Conservation (phyloP, 352 stramenopile genomes). For the Phytophthora nicotianae region DNA sequence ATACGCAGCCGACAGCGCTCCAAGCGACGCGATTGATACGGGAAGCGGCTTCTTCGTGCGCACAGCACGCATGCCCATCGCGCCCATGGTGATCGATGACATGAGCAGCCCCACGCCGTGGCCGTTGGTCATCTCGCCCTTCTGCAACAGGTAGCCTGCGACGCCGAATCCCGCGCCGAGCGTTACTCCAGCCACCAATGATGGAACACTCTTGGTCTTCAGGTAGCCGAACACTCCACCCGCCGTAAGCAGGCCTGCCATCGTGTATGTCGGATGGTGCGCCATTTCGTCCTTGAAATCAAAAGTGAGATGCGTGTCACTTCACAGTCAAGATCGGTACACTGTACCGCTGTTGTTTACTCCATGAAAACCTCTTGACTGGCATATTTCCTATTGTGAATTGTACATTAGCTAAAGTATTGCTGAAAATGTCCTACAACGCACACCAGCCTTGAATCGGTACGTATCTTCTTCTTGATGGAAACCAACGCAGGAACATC, state of each 20-base stretch:
- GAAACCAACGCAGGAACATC: no score
- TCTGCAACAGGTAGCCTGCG: slow-evolving; percentile 80
- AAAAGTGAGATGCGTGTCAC: slow-evolving; percentile 2
- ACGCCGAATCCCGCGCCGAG: slow-evolving; percentile 81
- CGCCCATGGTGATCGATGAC: slow-evolving; percentile 85
- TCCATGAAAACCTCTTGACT: background rate
- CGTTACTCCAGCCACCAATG: slow-evolving; percentile 79
- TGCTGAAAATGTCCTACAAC: no score
- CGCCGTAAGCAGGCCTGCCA: slow-evolving; percentile 65
- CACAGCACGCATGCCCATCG: slow-evolving; percentile 85
- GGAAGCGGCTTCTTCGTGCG: slow-evolving; percentile 75
- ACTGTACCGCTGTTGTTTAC: slow-evolving; percentile 1
- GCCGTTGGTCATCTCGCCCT: slow-evolving; percentile 82
- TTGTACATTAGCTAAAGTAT: no score
- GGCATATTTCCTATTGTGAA: background rate
- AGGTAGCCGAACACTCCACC: slow-evolving; percentile 85
- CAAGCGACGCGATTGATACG: slow-evolving; percentile 74
- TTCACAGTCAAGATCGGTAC: slow-evolving; percentile 13
- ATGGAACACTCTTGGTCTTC: slow-evolving; percentile 80
- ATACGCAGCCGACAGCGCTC: slow-evolving; percentile 81
- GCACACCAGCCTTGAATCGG: no score
- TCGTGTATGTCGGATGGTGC: slow-evolving; percentile 87
- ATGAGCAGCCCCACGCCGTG: slow-evolving; percentile 81
- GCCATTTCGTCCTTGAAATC: slow-evolving; percentile 40
- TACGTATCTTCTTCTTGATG: background rate